phyloP scores from a whole-genome alignment of 2,329 filamentous ascomycete species.

The Pseudogymnoascus sp. region DNA sequence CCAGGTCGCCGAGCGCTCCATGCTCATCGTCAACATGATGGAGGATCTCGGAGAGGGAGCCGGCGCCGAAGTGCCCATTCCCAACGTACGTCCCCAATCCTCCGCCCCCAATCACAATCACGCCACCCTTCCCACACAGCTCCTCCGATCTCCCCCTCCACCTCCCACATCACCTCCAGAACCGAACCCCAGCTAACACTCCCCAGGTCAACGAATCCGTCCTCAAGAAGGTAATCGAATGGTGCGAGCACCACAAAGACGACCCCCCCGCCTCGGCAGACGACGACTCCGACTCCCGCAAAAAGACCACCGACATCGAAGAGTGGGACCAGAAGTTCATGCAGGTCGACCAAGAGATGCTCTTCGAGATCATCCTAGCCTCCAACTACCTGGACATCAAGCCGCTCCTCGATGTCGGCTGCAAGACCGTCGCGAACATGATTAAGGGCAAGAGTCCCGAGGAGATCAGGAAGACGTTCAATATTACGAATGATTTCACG shows the following conservation, averaged over 20 bases:
- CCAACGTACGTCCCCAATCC: conserved; percentile 52
- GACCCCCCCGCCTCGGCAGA: conserved; percentile 78
- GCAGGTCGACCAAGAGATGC: conserved; percentile 99
- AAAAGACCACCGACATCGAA: conserved; percentile 98
- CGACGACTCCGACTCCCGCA: conserved; percentile 86
- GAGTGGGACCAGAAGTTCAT: conserved; percentile 99
- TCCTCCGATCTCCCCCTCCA: conserved; percentile 13
- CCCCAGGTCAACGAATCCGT: conserved; percentile 81
- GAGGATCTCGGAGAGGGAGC: conserved; percentile 72
- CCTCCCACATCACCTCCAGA: neutral
- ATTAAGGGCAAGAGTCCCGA: conserved; percentile 99
- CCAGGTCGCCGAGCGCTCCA: conserved; percentile 78
- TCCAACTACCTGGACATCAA: conserved; percentile 99
- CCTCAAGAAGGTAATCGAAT: conserved; percentile 92
- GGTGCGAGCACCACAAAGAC: conserved; percentile 91
- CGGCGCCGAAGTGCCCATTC: conserved; percentile 63
- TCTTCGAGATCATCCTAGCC: conserved; percentile 97
- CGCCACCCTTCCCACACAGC: neutral
- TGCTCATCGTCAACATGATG: conserved; percentile 97
- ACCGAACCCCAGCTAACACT: conserved; percentile 12
- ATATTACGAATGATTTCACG: conserved; percentile 99
- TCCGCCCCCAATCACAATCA: conserved; percentile 10
- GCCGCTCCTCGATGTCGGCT: conserved; percentile 91
- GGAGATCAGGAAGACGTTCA: conserved; percentile 99
- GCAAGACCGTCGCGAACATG: conserved; percentile 99